Base-by-base conservation (phyloP, 306 rosid genomes). In the Fragaria nilgerrensis region DNA sequence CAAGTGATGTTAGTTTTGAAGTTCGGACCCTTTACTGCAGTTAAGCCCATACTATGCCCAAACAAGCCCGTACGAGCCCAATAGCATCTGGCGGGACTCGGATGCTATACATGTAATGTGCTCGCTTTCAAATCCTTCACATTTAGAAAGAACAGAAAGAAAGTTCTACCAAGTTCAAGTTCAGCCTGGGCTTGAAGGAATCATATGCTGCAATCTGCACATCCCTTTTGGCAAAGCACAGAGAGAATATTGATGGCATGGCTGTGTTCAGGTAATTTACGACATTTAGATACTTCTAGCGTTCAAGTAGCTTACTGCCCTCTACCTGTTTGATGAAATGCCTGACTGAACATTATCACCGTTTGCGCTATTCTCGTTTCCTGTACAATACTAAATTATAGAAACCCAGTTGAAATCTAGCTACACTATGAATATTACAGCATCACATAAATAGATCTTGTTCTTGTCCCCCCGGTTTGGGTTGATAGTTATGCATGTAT, bases 301-400 rank as follows among this genome's bases (percentile, higher is more conserved):
- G 16, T 12, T 2, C 17, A 12, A 1, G 32, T 66, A 58, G 39
- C 47, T n/a, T 0, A 12, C 44, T 15, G 17, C 53, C 39, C 56
- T 53, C 63, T 56, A 62, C 47, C 3, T 86, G 86, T 83, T 88
- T 8, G 89, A 74, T 48, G 77, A 79, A 88, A 70, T 41, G 81
- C 55, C 81, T 67, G 68, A 79, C 14, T 43, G 74, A 77, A 70
- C 41, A 55, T 74, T 63, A 53, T 70, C 59, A 22, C 48, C 68
- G 49, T 49, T 52, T 37, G 63, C 23, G 8, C 43, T 36, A 48
- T 52, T 16, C 25, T 22, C 16, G 10, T 77, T 70, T 70, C 36
- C 41, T 48, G 5, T 14, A 37, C 7, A 37, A 22, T 25, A 75
- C 29, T 13, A 65, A 15, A 20, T 27, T 1, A 44, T 71, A 47